Evolutionary conservation across 2,329 filamentous ascomycete species (phyloP), one percentile per base, ranked within the genome.

Genomic region (Penicillium vulpinum): DNA sequence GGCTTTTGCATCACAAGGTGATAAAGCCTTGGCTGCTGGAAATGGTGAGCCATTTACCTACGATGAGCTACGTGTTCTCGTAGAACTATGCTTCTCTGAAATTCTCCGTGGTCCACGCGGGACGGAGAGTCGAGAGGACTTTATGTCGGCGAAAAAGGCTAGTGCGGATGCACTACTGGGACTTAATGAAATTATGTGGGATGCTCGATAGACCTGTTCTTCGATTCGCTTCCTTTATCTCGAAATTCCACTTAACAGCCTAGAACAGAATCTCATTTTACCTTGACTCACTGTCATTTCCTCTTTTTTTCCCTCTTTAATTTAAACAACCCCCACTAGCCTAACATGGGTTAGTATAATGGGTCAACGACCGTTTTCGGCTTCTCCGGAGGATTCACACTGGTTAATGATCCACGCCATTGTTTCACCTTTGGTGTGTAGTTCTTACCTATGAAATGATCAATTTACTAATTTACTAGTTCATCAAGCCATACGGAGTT

Each of bases 131-230:
- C 68, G 78, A 15, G 77, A 80, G 62, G 77, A 78, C 43, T 76
- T 75, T 31, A 74, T 80, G 70, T 71, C 74, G 46, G 76, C 77
- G 24, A 77, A 77, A 66, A 78, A 77, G 57, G 75, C 71, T 21
- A 77, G 74, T 57, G 75, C 73, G 11, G 78, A 79, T 67, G 73
- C 76, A 13, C 64, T 79, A 57, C 62, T 79, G 56, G 70, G 70
- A 48, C 63, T 80, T 64, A 78, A 76, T 52, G 77, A 80, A 66
- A 67, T 78, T 40, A 79, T 80, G 77, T 79, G 78, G 78, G 77
- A 79, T 72, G 74, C 73, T 35, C 71, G 66, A 49, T 73, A 66
- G 62, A 50, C 29, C 29, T 26, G 31, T 48, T 43, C 38, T 35
- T 44, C 22, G 15, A 16, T 11, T 33, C 9, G 11, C 5, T 38